Evolutionary conservation across 2,329 filamentous ascomycete genomes (phyloP), one percentile per base, ranked within the genome.

Genomic region (Metarhizium robertsii): DNA sequence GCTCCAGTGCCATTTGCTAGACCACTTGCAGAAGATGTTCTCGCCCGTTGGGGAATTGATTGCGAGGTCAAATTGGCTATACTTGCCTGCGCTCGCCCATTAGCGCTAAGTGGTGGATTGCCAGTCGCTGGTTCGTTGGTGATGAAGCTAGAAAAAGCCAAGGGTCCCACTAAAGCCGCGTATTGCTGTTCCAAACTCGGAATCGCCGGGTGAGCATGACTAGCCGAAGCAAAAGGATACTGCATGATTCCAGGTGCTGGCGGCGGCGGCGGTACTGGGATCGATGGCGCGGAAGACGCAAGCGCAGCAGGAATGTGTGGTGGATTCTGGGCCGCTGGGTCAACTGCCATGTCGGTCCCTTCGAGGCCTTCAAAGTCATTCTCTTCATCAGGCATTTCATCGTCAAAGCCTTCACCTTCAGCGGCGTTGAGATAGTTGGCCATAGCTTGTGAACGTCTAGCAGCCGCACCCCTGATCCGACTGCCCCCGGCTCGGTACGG

Each of bases 321-420:
- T 16, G 34, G 52, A 29, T 67, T 66, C 20, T 65, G 67, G 6
- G 55, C 59, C 49, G 69, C 65, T 3, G 56, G 62, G 50, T 74
- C 70, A 3, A 72, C 62, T 4, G 65, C 63, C 70, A 73, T 72
- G 30, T 73, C 73, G 57, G 61, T 69, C 5, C 64, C 66, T 32
- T 75, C 73, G 18, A 73, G 56, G 10, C 67, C 72, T 34, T 75
- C 74, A 45, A 73, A 71, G 20, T 73, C 72, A 43, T 75, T 71
- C n/a, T 75, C 73, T n/a, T 75, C 73, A 14, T 75, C 74, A 2
- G 66, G 66, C 61, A 70, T 72, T 38, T 75, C 73, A 18, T 77
- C 73, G 32, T 76, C 74, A 25, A 70, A 72, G 29, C 64, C 66
- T 16, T 69, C 68, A 29, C 69, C 72, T 14, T 65, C 66, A 5